Conservation (phyloP, 768 basidiomycete genomes). For the Amanita exitialis region DNA sequence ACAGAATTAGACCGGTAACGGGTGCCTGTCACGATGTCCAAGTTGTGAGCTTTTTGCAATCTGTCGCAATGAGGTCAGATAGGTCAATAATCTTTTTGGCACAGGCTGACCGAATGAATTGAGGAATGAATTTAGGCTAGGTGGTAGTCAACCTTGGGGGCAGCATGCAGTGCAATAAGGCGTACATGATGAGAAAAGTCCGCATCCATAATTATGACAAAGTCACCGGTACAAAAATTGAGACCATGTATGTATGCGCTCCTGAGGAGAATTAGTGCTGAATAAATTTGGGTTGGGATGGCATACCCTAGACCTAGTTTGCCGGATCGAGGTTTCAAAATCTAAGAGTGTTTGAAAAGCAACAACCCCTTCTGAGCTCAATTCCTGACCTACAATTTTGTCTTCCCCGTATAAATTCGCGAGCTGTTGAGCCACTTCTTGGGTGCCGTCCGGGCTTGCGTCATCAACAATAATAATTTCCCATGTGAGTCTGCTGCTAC, state of each 20-base stretch:
- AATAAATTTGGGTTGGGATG: neutral
- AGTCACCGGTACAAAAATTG: conserved; percentile 83
- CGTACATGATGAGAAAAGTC: conserved; percentile 90
- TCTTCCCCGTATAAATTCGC: conserved; percentile 77
- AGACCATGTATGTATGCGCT: conserved; percentile 92
- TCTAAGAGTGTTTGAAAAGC: conserved; percentile 26
- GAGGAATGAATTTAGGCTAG: conserved; percentile 91
- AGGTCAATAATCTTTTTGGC: neutral
- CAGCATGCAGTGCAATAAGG: neutral
- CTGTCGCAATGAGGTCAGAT: conserved; percentile 23
- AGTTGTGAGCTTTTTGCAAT: conserved; percentile 74
- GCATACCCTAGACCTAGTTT: conserved; percentile 84
- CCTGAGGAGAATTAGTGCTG: conserved; percentile 26
- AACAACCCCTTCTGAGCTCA: neutral
- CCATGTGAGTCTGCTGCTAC: conserved; percentile 59
- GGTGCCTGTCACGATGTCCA: conserved; percentile 91
- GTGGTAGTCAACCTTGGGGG: neutral
- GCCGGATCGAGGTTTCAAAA: conserved; percentile 79
- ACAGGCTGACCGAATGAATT: conserved; percentile 63
- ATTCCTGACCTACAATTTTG: conserved; percentile 46
- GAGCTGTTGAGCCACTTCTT: conserved; percentile 76
- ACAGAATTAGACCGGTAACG: conserved; percentile 63
- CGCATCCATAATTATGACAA: conserved; percentile 96
- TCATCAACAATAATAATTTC: conserved; percentile 91
- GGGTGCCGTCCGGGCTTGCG: conserved; percentile 87